These are phyloP conservation scores for Penicillium ucsense DNA, from an alignment of 495 filamentous ascomycete genomes.

Conservation along the genomic window DNA sequence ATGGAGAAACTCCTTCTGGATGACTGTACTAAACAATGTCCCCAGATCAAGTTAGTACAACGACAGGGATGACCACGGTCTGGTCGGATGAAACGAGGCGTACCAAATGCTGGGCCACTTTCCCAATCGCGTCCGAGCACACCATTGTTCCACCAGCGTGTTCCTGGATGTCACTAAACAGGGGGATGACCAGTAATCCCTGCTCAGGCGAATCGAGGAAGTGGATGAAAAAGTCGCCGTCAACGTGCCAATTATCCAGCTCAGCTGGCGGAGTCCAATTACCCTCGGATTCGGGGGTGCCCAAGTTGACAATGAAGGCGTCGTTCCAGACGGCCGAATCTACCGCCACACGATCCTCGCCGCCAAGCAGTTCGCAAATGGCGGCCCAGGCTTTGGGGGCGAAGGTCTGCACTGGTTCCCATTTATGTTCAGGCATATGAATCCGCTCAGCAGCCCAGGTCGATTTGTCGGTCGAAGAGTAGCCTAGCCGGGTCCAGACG, in stretches of 20 bases:
- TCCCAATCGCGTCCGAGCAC: constrained; percentile 47
- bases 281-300: constrained; percentile 44
- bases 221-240: constrained; percentile 70
- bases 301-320: constrained; percentile 65
- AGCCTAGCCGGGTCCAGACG: constrained; percentile 61
- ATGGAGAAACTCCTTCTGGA: constrained; percentile 58
- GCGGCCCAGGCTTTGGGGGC: constrained; percentile 60
- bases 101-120: constrained; percentile 47
- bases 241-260: constrained; percentile 60
- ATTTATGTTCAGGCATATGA: constrained; percentile 54
- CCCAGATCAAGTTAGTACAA: background rate
- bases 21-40: constrained; percentile 36
- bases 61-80: background rate
- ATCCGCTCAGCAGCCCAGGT: constrained; percentile 55
- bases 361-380: constrained; percentile 62
- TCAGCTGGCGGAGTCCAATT: constrained; percentile 38
- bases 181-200: constrained; percentile 57
- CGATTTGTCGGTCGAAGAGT: constrained; percentile 53
- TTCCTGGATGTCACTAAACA: constrained; percentile 55
- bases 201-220: constrained; percentile 68
- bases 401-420: constrained; percentile 46
- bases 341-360: constrained; percentile 46
- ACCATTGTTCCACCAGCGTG: constrained; percentile 61
- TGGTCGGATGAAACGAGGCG: background rate
- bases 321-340: constrained; percentile 52